These are phyloP conservation scores for Talaromyces thailandensis DNA, from an alignment of 495 filamentous ascomycete species.

Conservation along the genomic window DNA sequence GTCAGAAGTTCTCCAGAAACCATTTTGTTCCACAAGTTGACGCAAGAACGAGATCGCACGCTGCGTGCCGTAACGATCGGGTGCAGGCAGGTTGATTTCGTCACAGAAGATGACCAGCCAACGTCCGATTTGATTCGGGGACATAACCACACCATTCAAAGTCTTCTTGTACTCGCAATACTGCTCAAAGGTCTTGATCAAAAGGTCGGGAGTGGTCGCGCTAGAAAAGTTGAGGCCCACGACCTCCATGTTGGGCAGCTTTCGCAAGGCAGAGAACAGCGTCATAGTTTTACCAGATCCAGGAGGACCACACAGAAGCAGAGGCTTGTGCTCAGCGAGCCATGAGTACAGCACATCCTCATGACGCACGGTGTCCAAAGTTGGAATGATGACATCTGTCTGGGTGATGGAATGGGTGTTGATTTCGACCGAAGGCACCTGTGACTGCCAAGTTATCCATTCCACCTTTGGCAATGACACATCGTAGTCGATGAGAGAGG, in stretches of 20 bases:
- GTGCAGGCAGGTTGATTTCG: conserved; percentile 98
- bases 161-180: conserved; percentile 99
- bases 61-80: conserved; percentile 96
- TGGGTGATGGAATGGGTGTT: conserved; percentile 96
- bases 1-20: conserved; percentile 95
- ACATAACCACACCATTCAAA: conserved; percentile 89
- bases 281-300: conserved; percentile 99
- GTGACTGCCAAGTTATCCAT: conserved; percentile 88
- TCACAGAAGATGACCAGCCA: conserved; percentile 99
- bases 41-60: conserved; percentile 93
- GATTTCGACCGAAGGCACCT: conserved; percentile 89
- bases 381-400: conserved; percentile 96
- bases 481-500: conserved; percentile 91
- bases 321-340: conserved; percentile 96
- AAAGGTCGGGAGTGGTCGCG: conserved; percentile 90
- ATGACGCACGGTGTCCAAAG: conserved; percentile 90
- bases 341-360: conserved; percentile 98
- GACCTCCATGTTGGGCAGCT: conserved; percentile 96
- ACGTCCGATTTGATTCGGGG: conserved; percentile 89
- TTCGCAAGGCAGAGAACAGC: conserved; percentile 89
- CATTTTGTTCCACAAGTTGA: conserved; percentile 96
- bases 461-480: conserved; percentile 76
- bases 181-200: conserved; percentile 98
- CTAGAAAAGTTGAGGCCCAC: conserved; percentile 99
- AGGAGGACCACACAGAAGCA: conserved; percentile 92